phyloP scores from a whole-genome alignment of 2,329 filamentous ascomycete species.

The Nannizziopsis arthrosporioides region DNA sequence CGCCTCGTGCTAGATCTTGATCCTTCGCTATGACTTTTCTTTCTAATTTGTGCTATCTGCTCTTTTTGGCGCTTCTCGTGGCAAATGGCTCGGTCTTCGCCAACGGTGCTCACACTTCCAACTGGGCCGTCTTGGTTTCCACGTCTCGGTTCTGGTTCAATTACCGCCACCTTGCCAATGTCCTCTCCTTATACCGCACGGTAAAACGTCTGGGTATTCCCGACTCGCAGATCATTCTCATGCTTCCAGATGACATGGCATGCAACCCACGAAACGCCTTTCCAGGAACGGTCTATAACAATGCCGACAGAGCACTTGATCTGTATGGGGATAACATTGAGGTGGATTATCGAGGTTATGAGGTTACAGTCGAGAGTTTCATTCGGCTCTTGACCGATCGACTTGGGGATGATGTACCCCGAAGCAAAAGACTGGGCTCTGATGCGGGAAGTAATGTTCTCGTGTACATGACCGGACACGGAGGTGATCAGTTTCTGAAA shows the following conservation, averaged over 20 bases:
- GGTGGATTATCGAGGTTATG: slow-evolving; percentile 94
- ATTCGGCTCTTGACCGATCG: slow-evolving; percentile 90
- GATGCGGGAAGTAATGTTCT: slow-evolving; percentile 94
- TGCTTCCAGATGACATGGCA: slow-evolving; percentile 99
- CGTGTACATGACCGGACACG: slow-evolving; percentile 98
- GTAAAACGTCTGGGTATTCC: slow-evolving; percentile 96
- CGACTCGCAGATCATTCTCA: slow-evolving; percentile 97
- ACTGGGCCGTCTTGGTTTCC: slow-evolving; percentile 97
- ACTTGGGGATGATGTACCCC: slow-evolving; percentile 84
- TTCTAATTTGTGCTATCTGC: slow-evolving; percentile 15
- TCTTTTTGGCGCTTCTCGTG: slow-evolving; percentile 17
- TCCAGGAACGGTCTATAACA: slow-evolving; percentile 95
- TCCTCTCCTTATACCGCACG: slow-evolving; percentile 91
- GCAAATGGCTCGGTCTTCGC: slow-evolving; percentile 10
- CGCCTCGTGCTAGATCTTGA: background rate
- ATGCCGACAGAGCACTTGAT: slow-evolving; percentile 88
- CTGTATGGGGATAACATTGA: slow-evolving; percentile 98
- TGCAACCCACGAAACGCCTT: slow-evolving; percentile 98
- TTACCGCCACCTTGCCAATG: slow-evolving; percentile 95
- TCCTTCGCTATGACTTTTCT: slow-evolving; percentile 1
- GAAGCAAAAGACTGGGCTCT: slow-evolving; percentile 84
- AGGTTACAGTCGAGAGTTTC: slow-evolving; percentile 98
- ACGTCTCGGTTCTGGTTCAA: slow-evolving; percentile 99
- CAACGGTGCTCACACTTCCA: slow-evolving; percentile 63
- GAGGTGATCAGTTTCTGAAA: slow-evolving; percentile 94